These are phyloP conservation scores for Verticillium longisporum DNA, from an alignment of 2,329 filamentous ascomycete genomes.

Conservation along the genomic window DNA sequence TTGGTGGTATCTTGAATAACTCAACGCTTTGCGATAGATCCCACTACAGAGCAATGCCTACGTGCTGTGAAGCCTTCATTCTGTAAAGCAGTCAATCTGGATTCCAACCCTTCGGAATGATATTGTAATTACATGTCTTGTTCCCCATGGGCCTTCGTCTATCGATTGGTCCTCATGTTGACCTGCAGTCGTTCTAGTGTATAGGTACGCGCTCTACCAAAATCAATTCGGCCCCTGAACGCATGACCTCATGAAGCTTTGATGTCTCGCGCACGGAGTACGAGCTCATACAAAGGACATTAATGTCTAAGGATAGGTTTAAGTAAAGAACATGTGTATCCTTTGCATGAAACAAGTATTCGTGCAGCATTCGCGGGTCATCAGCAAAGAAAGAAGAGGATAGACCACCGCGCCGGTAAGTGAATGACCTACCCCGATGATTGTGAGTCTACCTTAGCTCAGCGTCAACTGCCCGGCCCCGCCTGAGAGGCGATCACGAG, in stretches of 20 bases:
- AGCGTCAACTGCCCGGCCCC: no score
- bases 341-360: not conserved
- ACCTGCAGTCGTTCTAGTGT: not conserved
- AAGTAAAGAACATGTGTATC: not conserved
- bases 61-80: no score
- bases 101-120: no score
- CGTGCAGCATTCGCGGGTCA: not conserved
- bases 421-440: not conserved
- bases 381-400: not conserved
- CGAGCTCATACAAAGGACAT: not conserved
- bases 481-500: no score
- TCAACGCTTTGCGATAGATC: no score
- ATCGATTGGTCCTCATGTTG: no score
- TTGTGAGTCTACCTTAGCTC: not conserved
- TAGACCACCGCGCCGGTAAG: not conserved
- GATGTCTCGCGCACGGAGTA: not conserved
- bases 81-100: no score
- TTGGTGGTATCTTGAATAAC: no score
- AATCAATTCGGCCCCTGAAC: not conserved
- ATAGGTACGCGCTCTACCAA: not conserved
- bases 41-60: no score
- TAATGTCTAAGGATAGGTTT: not conserved
- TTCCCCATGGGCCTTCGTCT: no score
- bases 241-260: not conserved
- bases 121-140: no score